Conservation (phyloP, 1,139 yeast species). For the Yamadazyma conglobata region DNA sequence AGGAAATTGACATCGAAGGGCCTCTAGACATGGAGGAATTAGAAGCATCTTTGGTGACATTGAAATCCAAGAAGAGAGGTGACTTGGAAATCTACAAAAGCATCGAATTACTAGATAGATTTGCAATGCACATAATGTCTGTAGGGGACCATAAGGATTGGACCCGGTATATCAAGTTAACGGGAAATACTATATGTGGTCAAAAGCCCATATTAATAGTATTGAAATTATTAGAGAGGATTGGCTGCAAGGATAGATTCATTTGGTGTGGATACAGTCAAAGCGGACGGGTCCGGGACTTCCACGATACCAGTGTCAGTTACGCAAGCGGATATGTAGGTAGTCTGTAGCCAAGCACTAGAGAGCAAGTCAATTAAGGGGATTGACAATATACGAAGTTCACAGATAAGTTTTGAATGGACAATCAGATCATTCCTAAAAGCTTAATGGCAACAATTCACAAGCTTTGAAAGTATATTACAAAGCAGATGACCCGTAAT, state of each 20-base stretch:
- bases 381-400: too few species aligned
- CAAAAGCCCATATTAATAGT: constrained; percentile 75
- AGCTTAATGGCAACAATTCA: too few species aligned
- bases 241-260: constrained; percentile 24
- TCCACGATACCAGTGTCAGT: constrained; percentile 76
- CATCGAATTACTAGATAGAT: constrained; percentile 66
- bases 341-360: too few species aligned
- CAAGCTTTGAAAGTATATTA: too few species aligned
- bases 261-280: constrained; percentile 84
- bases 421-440: too few species aligned
- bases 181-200: constrained; percentile 94
- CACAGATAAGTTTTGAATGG: too few species aligned
- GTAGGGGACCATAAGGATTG: constrained; percentile 55
- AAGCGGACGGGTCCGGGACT: constrained; percentile 52
- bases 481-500: too few species aligned
- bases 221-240: constrained; percentile 46
- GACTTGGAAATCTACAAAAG: constrained; percentile 56
- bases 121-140: constrained; percentile 65
- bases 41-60: constrained; percentile 14
- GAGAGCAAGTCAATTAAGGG: too few species aligned
- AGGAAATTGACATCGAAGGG: constrained; percentile 14
- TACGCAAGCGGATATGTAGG: constrained; percentile 77
- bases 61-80: constrained; percentile 14
- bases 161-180: constrained; percentile 58
- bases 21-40: constrained; percentile 1